These are phyloP conservation scores for Chara braunii DNA, from an alignment of 139 green algal genomes.

Conservation along the genomic window DNA sequence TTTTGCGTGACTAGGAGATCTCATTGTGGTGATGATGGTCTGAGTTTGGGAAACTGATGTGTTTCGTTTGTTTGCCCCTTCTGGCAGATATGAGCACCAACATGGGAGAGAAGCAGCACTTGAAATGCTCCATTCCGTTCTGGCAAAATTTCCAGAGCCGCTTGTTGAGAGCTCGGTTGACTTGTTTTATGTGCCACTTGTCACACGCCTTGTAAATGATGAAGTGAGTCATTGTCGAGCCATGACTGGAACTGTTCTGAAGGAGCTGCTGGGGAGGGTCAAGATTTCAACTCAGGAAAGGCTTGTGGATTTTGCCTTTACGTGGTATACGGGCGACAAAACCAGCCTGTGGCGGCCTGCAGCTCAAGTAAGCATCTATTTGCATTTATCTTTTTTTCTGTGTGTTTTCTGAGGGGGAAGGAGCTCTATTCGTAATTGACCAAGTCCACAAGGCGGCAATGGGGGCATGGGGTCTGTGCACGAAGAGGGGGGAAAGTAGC, in stretches of 20 bases:
- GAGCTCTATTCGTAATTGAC: too few species aligned
- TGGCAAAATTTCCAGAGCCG: slow-evolving; percentile 70
- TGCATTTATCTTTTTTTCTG: not conserved
- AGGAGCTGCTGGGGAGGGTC: slow-evolving; percentile 50
- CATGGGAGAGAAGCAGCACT: slow-evolving; percentile 52
- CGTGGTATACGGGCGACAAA: slow-evolving; percentile 51
- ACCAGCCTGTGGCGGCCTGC: slow-evolving; percentile 48
- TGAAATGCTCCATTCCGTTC: slow-evolving; percentile 62
- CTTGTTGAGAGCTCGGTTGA: slow-evolving; percentile 55
- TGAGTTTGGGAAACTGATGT: too few species aligned
- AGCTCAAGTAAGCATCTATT: slow-evolving; percentile 42
- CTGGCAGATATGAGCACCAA: slow-evolving; percentile 33
- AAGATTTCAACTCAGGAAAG: not conserved
- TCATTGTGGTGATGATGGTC: too few species aligned
- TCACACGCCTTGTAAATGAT: slow-evolving; percentile 72
- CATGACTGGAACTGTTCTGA: slow-evolving; percentile 47
- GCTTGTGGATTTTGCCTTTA: slow-evolving; percentile 17
- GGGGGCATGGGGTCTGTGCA: too few species aligned
- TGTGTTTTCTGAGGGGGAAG: too few species aligned
- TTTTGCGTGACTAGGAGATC: too few species aligned
- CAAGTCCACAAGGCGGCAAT: too few species aligned
- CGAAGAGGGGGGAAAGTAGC: too few species aligned
- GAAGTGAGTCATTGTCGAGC: slow-evolving; percentile 46
- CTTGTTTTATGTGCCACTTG: slow-evolving; percentile 72
- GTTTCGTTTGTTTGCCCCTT: too few species aligned